These are phyloP conservation scores for Cymodocea nodosa DNA, from an alignment of 116 monocot species.

Conservation along the genomic window DNA sequence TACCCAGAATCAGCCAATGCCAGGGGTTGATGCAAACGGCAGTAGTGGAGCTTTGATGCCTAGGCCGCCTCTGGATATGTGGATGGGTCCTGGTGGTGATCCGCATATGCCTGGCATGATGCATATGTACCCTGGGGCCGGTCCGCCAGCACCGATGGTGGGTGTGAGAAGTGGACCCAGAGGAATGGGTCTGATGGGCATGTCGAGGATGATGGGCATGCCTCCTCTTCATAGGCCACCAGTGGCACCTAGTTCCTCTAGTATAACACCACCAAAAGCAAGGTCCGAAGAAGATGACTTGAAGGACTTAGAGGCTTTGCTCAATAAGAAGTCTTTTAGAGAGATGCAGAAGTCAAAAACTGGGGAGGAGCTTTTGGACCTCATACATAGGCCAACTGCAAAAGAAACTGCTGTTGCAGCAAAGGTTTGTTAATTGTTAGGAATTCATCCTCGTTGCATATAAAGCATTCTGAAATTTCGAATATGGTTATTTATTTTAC, in stretches of 20 bases:
- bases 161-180: slow-evolving; percentile 34
- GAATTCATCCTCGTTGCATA: not conserved
- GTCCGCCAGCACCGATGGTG: slow-evolving; percentile 19
- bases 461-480: not conserved
- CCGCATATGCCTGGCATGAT: slow-evolving; percentile 33
- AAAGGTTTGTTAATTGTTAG: slow-evolving; percentile 37
- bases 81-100: slow-evolving; percentile 38
- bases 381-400: slow-evolving; percentile 92
- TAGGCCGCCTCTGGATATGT: slow-evolving; percentile 43
- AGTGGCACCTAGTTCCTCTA: slow-evolving; percentile 32
- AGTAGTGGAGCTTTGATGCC: slow-evolving; percentile 15
- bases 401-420: slow-evolving; percentile 92
- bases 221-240: slow-evolving; percentile 39
- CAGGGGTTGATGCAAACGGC: slow-evolving; percentile 13
- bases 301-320: slow-evolving; percentile 81
- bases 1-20: slow-evolving; percentile 13
- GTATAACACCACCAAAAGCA: slow-evolving; percentile 19
- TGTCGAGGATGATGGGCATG: slow-evolving; percentile 52
- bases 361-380: slow-evolving; percentile 94
- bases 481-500: too few relatives aligned
- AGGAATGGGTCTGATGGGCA: slow-evolving; percentile 51
- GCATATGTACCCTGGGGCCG: slow-evolving; percentile 34
- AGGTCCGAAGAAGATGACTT: slow-evolving; percentile 79
- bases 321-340: slow-evolving; percentile 82
- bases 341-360: slow-evolving; percentile 90